Conservation (phyloP, 139 green algal species). For the Marvania coccoides region DNA sequence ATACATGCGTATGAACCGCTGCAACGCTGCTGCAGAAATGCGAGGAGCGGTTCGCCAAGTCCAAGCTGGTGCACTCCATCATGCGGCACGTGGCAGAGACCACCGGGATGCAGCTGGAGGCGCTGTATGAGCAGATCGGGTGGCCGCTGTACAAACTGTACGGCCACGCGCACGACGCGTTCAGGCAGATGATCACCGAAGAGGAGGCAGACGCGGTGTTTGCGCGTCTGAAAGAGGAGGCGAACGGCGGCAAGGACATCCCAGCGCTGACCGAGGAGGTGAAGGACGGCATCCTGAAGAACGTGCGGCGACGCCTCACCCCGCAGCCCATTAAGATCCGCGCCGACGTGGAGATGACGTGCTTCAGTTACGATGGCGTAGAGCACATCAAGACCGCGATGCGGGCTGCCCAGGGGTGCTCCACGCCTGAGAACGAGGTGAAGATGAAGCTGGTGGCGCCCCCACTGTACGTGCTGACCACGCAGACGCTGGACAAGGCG, state of each 20-base stretch:
- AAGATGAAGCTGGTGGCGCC: constrained; percentile 96
- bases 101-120: constrained; percentile 50
- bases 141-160: constrained; percentile 96
- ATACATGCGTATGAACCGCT: neutral
- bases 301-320: constrained; percentile 94
- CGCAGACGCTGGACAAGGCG: constrained; percentile 89
- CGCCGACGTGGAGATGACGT: constrained; percentile 97
- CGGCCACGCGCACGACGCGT: constrained; percentile 93
- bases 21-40: constrained; percentile 36
- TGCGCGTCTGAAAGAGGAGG: constrained; percentile 44
- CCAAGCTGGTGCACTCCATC: constrained; percentile 98
- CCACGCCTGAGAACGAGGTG: constrained; percentile 77
- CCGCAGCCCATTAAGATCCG: constrained; percentile 99
- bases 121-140: constrained; percentile 79
- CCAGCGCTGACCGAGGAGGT: constrained; percentile 59
- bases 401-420: constrained; percentile 50
- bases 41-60: constrained; percentile 94
- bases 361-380: constrained; percentile 95
- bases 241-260: constrained; percentile 42
- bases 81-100: constrained; percentile 97
- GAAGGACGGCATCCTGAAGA: constrained; percentile 82
- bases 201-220: constrained; percentile 56
- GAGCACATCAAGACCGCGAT: constrained; percentile 94
- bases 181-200: constrained; percentile 67
- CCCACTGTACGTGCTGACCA: constrained; percentile 98